These are phyloP conservation scores for Cyclotella atomus DNA, from an alignment of 108 stramenopile species.

Conservation along the genomic window DNA sequence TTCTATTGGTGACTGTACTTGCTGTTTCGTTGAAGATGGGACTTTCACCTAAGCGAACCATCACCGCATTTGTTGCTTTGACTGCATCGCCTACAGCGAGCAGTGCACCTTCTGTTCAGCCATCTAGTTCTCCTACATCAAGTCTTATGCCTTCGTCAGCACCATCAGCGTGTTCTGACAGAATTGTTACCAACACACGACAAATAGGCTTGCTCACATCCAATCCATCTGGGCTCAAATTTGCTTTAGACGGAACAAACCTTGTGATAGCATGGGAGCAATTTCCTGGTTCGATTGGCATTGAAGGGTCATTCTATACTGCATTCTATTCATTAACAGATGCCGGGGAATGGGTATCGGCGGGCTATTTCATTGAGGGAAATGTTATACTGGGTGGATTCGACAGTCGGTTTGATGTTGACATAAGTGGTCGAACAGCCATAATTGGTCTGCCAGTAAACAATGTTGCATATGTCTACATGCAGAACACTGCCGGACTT, in stretches of 20 bases:
- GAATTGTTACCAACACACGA: neutral
- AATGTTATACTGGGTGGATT: neutral
- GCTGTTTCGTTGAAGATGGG: neutral
- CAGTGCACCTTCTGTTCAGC: conserved; percentile 1
- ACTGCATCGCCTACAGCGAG: conserved; percentile 5
- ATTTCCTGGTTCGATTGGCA: conserved; percentile 4
- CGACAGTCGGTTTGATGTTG: neutral
- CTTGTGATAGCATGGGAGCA: conserved; percentile 17
- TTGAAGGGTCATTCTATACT: conserved; percentile 8
- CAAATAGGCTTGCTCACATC: neutral
- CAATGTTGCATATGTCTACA: conserved; percentile 14
- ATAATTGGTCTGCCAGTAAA: conserved; percentile 4
- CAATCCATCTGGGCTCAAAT: neutral
- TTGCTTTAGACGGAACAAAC: conserved; percentile 28
- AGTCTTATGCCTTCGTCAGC: conserved; percentile 12
- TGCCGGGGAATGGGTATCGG: conserved; percentile 4
- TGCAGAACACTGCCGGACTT: conserved; percentile 11
- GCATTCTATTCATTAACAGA: conserved; percentile 13
- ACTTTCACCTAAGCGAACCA: neutral
- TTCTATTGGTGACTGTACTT: neutral
- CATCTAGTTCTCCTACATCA: conserved; percentile 4
- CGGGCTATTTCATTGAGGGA: neutral
- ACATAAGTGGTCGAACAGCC: conserved; percentile 16
- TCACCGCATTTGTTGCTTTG: neutral
- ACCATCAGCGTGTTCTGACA: conserved; percentile 14